These are phyloP conservation scores for Setaria viridis DNA, from an alignment of 202 grass and related monocot species.

Conservation along the genomic window DNA sequence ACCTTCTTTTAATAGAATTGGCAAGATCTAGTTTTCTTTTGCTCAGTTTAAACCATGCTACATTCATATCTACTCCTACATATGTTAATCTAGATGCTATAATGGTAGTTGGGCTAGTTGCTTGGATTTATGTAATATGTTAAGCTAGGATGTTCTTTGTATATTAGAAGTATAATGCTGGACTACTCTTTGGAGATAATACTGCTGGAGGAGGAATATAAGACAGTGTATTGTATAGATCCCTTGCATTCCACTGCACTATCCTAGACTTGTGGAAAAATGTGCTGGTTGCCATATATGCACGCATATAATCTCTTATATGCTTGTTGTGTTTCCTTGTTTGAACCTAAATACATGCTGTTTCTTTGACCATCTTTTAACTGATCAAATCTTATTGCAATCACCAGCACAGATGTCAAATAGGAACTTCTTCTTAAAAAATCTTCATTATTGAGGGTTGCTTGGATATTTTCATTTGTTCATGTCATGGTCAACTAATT, in stretches of 20 bases:
- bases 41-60: neutral
- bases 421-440: neutral
- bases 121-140: neutral
- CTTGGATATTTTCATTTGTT: constrained; percentile 27
- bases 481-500: constrained; percentile 23
- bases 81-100: neutral
- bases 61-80: neutral
- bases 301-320: neutral
- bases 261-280: constrained; percentile 20
- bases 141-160: constrained; percentile 19
- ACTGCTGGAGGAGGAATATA: constrained; percentile 15
- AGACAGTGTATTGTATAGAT: constrained; percentile 1
- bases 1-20: neutral
- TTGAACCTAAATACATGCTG: neutral
- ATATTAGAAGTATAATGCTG: constrained; percentile 12
- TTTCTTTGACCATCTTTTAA: neutral
- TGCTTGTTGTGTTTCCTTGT: neutral
- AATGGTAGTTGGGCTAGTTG: neutral
- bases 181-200: constrained; percentile 6
- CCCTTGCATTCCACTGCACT: neutral
- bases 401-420: neutral
- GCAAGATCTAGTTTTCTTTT: neutral
- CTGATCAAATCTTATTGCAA: neutral
- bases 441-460: neutral
- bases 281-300: neutral